These are phyloP conservation scores for Fulvia fulva DNA, from an alignment of 2,329 filamentous ascomycete genomes.

Conservation along the genomic window DNA sequence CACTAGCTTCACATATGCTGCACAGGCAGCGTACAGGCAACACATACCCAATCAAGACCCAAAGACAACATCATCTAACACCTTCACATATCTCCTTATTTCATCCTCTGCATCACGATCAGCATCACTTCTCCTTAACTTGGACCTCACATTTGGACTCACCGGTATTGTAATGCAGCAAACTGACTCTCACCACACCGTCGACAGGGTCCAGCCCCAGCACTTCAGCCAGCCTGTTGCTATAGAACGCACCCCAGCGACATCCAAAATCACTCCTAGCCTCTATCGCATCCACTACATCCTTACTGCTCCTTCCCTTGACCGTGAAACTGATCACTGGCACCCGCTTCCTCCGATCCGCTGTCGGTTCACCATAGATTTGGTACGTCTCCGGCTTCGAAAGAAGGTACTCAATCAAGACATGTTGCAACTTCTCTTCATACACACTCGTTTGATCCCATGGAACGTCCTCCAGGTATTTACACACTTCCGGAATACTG, in stretches of 20 bases:
- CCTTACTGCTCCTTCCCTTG: conserved; percentile 52
- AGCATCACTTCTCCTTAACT: conserved; percentile 4
- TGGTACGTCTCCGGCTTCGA: conserved; percentile 48
- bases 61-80: conserved; percentile 47
- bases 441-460: conserved; percentile 56
- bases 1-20: neutral
- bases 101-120: conserved; percentile 49
- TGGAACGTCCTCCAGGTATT: conserved; percentile 46
- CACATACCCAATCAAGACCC: neutral
- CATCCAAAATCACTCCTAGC: conserved; percentile 57
- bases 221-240: conserved; percentile 58
- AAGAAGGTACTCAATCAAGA: conserved; percentile 58
- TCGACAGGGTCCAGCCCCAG: conserved; percentile 54
- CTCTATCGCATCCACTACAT: conserved; percentile 61
- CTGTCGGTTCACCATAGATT: conserved; percentile 55
- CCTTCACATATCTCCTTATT: conserved; percentile 49
- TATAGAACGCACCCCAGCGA: conserved; percentile 67
- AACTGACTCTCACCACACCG: conserved; percentile 65
- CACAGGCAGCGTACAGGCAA: neutral
- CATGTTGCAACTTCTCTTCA: conserved; percentile 57
- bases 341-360: conserved; percentile 51
- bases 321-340: conserved; percentile 66
- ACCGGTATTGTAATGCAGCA: conserved; percentile 71
- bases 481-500: conserved; percentile 57
- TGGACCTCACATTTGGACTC: conserved; percentile 31